Evolutionary conservation across 2,329 filamentous ascomycete genomes (phyloP).

Genomic region (Scedosporium aurantiacum): DNA sequence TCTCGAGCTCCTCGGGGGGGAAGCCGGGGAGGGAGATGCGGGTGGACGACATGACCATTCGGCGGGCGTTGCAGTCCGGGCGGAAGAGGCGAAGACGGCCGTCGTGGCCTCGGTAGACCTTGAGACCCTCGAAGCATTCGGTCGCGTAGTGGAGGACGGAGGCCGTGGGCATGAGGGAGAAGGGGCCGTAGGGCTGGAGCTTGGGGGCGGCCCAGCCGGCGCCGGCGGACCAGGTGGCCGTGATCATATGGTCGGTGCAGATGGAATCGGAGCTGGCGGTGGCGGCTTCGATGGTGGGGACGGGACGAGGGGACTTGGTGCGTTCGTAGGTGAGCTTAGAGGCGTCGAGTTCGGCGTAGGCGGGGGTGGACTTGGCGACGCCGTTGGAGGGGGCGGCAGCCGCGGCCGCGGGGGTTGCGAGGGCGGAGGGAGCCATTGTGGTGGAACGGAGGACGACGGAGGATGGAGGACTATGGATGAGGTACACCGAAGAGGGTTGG

Average conservation of each 20-base stretch:
- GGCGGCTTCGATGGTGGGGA: conserved; percentile 39
- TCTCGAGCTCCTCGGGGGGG: conserved; percentile 58
- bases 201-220: conserved; percentile 64
- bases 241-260: conserved; percentile 84
- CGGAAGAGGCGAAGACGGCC: conserved; percentile 67
- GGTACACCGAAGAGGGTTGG: background rate
- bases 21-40: conserved; percentile 69
- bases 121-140: conserved; percentile 79
- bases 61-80: conserved; percentile 59
- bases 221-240: conserved; percentile 52
- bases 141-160: conserved; percentile 81
- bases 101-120: conserved; percentile 70
- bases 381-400: conserved; percentile 9
- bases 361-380: conserved; percentile 13
- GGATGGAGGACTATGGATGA: background rate
- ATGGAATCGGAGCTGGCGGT: conserved; percentile 39
- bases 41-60: conserved; percentile 47
- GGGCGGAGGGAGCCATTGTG: conserved; percentile 8
- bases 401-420: conserved; percentile 9
- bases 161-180: conserved; percentile 70
- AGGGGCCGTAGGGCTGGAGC: conserved; percentile 65
- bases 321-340: conserved; percentile 47
- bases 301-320: conserved; percentile 37
- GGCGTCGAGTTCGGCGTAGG: conserved; percentile 45
- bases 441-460: background rate